Evolutionary conservation across 2,329 filamentous ascomycete species (phyloP).

Genomic region (Claviceps paspali): DNA sequence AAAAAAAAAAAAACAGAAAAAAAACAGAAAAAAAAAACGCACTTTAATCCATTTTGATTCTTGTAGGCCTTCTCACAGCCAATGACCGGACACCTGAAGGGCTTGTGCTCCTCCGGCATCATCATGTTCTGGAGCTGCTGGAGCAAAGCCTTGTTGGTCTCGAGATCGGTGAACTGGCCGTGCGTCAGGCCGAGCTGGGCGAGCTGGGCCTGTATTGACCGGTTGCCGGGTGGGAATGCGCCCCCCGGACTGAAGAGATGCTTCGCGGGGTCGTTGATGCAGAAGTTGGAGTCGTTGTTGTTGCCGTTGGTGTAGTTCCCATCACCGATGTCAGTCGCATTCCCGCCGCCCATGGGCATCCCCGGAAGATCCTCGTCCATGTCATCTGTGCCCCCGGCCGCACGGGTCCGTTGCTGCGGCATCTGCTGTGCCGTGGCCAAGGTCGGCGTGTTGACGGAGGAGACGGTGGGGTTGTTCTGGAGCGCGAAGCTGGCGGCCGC

Average conservation of each 20-base stretch:
- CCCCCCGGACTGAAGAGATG: slow-evolving; percentile 77
- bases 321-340: slow-evolving; percentile 33
- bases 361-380: slow-evolving; percentile 60
- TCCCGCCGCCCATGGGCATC: slow-evolving; percentile 46
- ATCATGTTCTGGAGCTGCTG: slow-evolving; percentile 45
- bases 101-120: slow-evolving; percentile 83
- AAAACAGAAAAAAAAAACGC: too few relatives aligned
- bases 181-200: slow-evolving; percentile 62
- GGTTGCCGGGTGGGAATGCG: slow-evolving; percentile 48
- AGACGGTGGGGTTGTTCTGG: slow-evolving; percentile 89
- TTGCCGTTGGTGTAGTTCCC: slow-evolving; percentile 34
- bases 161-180: slow-evolving; percentile 63
- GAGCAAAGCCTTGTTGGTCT: slow-evolving; percentile 46
- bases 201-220: slow-evolving; percentile 50
- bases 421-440: slow-evolving; percentile 68
- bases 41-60: slow-evolving; percentile 98
- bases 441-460: slow-evolving; percentile 90
- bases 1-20: neutral
- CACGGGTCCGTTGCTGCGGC: slow-evolving; percentile 40
- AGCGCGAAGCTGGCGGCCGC: slow-evolving; percentile 62
- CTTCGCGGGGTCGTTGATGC: slow-evolving; percentile 90
- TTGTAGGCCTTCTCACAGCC: slow-evolving; percentile 99
- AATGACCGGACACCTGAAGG: slow-evolving; percentile 94
- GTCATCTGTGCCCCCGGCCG: slow-evolving; percentile 38
- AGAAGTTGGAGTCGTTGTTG: slow-evolving; percentile 33